These are phyloP conservation scores for Babesia divergens DNA, from an alignment of 169 alveolate genomes.

Conservation along the genomic window DNA sequence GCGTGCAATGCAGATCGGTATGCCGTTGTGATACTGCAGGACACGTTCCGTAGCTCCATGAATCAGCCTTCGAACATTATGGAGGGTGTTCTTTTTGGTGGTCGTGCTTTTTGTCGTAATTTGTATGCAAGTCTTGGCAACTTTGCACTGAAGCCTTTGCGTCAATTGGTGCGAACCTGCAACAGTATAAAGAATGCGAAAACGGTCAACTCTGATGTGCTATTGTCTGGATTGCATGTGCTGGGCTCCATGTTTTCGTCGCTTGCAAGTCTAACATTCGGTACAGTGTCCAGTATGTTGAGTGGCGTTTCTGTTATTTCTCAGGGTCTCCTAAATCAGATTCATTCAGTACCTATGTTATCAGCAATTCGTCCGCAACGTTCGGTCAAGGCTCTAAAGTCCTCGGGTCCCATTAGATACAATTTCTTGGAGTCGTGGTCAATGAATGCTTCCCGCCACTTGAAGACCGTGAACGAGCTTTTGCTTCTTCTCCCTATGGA, in stretches of 20 bases:
- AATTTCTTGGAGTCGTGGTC: constrained; percentile 76
- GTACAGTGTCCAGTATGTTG: constrained; percentile 54
- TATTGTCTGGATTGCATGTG: constrained; percentile 63
- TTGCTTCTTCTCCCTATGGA: constrained; percentile 70
- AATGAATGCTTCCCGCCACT: constrained; percentile 54
- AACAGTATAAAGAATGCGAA: constrained; percentile 19
- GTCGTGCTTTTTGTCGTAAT: constrained; percentile 64
- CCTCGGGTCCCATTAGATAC: constrained; percentile 68
- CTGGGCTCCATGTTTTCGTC: constrained; percentile 58
- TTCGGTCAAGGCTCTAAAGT: constrained; percentile 56
- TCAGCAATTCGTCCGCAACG: constrained; percentile 73
- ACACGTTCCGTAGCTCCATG: constrained; percentile 61
- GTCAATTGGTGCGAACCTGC: constrained; percentile 48
- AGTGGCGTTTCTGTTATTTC: constrained; percentile 65
- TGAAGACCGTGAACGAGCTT: constrained; percentile 58
- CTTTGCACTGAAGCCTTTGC: constrained; percentile 62
- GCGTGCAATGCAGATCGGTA: constrained; percentile 56
- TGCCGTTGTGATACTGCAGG: constrained; percentile 54
- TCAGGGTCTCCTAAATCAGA: constrained; percentile 74
- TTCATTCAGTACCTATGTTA: constrained; percentile 72
- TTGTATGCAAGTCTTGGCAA: constrained; percentile 65
- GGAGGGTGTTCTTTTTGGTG: constrained; percentile 72
- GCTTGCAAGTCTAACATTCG: constrained; percentile 41
- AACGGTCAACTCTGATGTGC: constrained; percentile 29
- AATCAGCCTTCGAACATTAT: constrained; percentile 73